These are phyloP conservation scores for Brassica rapa DNA, from an alignment of 345 rosid genomes.

Conservation along the genomic window DNA sequence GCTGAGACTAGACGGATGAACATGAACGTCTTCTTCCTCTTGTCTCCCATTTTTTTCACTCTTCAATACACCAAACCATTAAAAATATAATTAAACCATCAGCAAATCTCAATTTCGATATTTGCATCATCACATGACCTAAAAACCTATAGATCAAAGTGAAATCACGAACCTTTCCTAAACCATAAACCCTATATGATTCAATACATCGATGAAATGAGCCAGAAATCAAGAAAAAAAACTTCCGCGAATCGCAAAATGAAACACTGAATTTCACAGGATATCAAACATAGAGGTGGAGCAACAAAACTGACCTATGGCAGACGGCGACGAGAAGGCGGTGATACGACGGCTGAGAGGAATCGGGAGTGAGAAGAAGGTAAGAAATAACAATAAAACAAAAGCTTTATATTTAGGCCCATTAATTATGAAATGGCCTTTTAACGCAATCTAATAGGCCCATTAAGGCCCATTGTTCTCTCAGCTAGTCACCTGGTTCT, in stretches of 20 bases:
- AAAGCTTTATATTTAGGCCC: constrained; percentile 1
- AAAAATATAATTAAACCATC: too few relatives aligned
- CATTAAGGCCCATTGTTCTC: neutral
- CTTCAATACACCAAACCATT: neutral
- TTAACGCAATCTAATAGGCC: neutral
- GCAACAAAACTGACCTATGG: neutral
- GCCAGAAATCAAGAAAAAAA: neutral
- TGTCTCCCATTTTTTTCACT: constrained; percentile 61
- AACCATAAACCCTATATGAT: neutral
- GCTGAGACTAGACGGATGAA: constrained; percentile 90
- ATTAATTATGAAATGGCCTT: neutral
- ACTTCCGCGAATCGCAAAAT: neutral
- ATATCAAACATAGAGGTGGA: neutral
- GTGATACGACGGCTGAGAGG: neutral
- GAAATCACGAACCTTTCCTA: neutral
- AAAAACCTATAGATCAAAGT: too few relatives aligned
- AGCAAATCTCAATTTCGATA: constrained; percentile 5
- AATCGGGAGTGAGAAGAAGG: neutral
- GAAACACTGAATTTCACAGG: neutral
- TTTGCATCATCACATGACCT: too few relatives aligned
- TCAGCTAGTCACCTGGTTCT: constrained; percentile 17
- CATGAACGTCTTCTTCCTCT: constrained; percentile 50
- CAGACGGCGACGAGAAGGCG: neutral
- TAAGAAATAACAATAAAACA: too few relatives aligned
- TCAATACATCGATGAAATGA: constrained; percentile 17